phyloP scores from a whole-genome alignment of 75 land plant species.

The Pinus tabuliformis region DNA sequence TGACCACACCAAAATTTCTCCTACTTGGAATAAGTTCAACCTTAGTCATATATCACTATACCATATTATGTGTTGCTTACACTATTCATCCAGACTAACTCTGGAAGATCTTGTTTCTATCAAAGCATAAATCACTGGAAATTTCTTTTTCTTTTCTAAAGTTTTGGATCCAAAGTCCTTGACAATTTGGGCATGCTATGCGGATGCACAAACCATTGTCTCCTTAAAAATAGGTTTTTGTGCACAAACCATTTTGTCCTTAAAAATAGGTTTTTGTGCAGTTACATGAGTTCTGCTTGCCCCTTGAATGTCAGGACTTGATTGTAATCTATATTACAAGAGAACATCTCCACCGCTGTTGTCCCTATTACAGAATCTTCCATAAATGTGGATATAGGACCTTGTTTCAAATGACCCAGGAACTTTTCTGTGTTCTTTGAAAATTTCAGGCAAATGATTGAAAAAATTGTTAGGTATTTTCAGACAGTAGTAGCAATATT shows the following conservation, averaged over 20 bases:
- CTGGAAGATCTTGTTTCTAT: background rate
- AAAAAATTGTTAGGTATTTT: background rate
- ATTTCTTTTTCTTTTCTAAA: background rate
- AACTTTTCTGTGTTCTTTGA: background rate
- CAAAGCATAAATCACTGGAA: background rate
- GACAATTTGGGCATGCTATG: too few relatives aligned
- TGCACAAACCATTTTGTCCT: conserved; percentile 3
- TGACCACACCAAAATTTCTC: too few relatives aligned
- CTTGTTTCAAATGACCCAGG: background rate
- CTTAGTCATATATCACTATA: too few relatives aligned
- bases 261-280: background rate
- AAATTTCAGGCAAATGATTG: background rate
- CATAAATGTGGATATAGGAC: background rate
- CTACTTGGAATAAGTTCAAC: too few relatives aligned
- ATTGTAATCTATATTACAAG: background rate
- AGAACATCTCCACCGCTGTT: background rate
- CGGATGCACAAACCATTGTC: background rate
- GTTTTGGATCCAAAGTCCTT: background rate
- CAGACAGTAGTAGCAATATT: background rate
- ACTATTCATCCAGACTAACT: background rate
- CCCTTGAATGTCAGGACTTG: background rate
- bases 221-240: background rate
- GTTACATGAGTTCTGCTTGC: background rate
- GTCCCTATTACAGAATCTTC: background rate
- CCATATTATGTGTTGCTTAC: too few relatives aligned